Percentiles rank a stretch among this genome's conserved stretches.
Evolutionary conservation across 305 asterid genomes (phyloP).

Genomic region (Fraxinus ornus): DNA sequence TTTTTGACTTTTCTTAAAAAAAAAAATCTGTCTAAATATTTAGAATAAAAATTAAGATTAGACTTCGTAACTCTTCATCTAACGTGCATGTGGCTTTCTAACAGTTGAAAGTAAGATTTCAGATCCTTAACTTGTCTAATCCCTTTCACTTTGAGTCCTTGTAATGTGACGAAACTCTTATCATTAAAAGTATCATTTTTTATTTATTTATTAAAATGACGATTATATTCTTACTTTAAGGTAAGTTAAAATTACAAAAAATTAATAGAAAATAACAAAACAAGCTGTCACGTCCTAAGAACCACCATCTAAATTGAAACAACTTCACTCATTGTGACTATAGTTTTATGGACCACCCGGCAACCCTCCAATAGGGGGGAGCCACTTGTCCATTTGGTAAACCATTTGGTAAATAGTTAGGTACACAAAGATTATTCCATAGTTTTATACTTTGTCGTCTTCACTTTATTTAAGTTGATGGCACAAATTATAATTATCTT

Average conservation of each 20-base stretch:
- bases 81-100: neutral
- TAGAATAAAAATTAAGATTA: neutral
- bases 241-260: too few species aligned
- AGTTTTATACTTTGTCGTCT: neutral
- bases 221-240: neutral
- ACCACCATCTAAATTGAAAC: neutral
- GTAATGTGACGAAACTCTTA: neutral
- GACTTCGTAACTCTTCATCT: neutral
- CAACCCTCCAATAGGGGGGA: too few species aligned
- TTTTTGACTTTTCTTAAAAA: neutral
- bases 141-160: neutral
- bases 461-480: neutral
- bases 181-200: too few species aligned
- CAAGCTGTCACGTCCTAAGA: neutral
- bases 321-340: neutral
- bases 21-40: neutral
- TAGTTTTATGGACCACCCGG: too few species aligned
- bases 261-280: too few species aligned
- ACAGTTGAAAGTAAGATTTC: neutral
- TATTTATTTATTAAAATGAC: neutral
- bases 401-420: too few species aligned
- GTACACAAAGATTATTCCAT: too few species aligned
- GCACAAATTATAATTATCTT: too few species aligned
- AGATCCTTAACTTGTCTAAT: neutral
- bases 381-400: too few species aligned